Evolutionary conservation across 2,329 filamentous ascomycete genomes (phyloP), one percentile per base, ranked within the genome.

Genomic region (Pseudopithomyces maydicus): DNA sequence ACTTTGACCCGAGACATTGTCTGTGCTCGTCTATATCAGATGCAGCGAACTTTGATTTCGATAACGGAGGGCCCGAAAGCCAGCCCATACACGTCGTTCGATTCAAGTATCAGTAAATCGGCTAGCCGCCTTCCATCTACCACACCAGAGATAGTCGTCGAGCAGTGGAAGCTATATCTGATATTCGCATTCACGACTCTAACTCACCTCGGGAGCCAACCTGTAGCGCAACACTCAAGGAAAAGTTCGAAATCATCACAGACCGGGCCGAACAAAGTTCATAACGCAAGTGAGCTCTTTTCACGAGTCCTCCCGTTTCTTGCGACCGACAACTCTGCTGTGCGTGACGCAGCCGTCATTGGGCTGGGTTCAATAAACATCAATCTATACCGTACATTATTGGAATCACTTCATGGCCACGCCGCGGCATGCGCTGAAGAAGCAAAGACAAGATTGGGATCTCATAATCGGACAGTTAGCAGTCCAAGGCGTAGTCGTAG

Each of bases 81-180:
- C 63, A 61, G 68, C 66, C 69, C 79, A 57, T 70, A 88, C 15
- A 79, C 85, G 14, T 84, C 88, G 65, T 85, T 90, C 61, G 87
- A 87, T 52, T 80, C 84, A 17, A 85, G 88, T 47, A 79, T 83
- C 6, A 80, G 81, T 26, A 88, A 83, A 69, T 82, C 79, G 64
- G 81, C 86, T 70, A 85, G 84, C 57, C 87, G 76, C 15, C 61
- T 78, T 33, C 74, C 84, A 56, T 89, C 87, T 2, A 88, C 89
- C 0, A 90, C 92, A 17, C 90, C 93, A 0, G 92, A 96, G 67
- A 87, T 96, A 20, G 83, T 97, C 55, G 87, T 99, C 56, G 96
- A 98, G 75, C 95, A 99, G 73, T 99, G 94, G 94, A 98, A 97
- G 76, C 81, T 98, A 2, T 98, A 98, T 74, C 83, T 99, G 23